Evolutionary conservation across 2,329 filamentous ascomycete species (phyloP).

Genomic region (Coniochaeta sp.): DNA sequence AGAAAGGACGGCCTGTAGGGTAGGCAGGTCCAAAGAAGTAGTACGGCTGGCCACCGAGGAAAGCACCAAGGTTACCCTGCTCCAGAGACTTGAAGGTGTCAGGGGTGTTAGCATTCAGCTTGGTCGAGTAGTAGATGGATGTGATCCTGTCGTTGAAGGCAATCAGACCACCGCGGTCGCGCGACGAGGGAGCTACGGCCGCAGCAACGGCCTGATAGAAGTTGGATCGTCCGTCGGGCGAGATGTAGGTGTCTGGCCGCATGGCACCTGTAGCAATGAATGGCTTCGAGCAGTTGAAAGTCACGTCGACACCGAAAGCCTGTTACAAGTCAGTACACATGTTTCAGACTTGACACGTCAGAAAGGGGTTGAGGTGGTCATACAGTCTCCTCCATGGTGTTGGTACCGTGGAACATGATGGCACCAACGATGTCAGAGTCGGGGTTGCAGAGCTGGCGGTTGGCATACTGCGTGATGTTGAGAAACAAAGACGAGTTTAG

Average conservation of each 20-base stretch:
- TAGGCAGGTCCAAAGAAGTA: constrained; percentile 42
- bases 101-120: constrained; percentile 45
- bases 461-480: constrained; percentile 24
- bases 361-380: not conserved
- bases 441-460: constrained; percentile 19
- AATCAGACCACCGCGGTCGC: constrained; percentile 39
- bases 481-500: constrained; percentile 24
- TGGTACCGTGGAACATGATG: constrained; percentile 39
- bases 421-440: constrained; percentile 22
- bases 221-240: constrained; percentile 46
- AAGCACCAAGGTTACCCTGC: constrained; percentile 39
- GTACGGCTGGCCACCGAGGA: constrained; percentile 45
- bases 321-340: constrained; percentile 1
- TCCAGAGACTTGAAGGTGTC: constrained; percentile 47
- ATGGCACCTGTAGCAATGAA: constrained; percentile 47
- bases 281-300: constrained; percentile 44
- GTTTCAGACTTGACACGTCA: constrained; percentile 1
- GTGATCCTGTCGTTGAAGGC: constrained; percentile 45
- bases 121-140: constrained; percentile 44
- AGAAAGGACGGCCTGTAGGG: constrained; percentile 31
- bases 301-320: constrained; percentile 45
- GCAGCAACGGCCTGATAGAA: constrained; percentile 45
- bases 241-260: constrained; percentile 46
- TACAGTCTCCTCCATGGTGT: constrained; percentile 47
- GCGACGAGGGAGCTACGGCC: constrained; percentile 31